Conservation (phyloP, 805 yeast species). For the Yamadazyma sp. region DNA sequence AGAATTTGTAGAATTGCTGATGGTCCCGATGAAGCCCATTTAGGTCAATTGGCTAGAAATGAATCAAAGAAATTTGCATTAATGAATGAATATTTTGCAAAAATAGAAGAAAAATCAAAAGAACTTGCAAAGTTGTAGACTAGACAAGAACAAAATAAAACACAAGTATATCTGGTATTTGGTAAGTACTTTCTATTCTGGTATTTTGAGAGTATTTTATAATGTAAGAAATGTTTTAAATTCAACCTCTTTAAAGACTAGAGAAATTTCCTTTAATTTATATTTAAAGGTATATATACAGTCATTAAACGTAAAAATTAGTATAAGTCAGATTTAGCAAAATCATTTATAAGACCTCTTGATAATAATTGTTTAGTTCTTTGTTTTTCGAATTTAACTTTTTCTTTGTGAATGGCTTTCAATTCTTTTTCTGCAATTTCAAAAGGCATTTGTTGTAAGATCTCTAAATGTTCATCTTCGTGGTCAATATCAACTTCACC, state of each 20-base stretch:
- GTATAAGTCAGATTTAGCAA: slow-evolving; percentile 53
- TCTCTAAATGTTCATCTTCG: slow-evolving; percentile 67
- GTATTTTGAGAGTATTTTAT: too few relatives aligned
- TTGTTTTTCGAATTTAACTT: slow-evolving; percentile 39
- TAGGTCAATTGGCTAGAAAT: slow-evolving; percentile 51
- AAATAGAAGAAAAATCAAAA: slow-evolving; percentile 15
- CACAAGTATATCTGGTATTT: too few relatives aligned
- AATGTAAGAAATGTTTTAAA: too few relatives aligned
- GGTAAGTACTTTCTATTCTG: too few relatives aligned
- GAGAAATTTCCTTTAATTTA: background rate
- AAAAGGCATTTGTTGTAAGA: slow-evolving; percentile 58
- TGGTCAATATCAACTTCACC: slow-evolving; percentile 90
- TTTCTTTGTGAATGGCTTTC: slow-evolving; percentile 25
- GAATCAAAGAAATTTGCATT: slow-evolving; percentile 36
- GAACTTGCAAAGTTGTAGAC: slow-evolving; percentile 25
- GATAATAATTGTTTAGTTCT: slow-evolving; percentile 49
- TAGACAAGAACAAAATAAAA: background rate
- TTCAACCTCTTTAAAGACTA: too few relatives aligned
- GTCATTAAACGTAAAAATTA: slow-evolving; percentile 17
- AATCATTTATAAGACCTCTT: slow-evolving; percentile 57
- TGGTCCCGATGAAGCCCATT: slow-evolving; percentile 69
- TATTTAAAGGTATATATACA: background rate
- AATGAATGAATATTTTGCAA: slow-evolving; percentile 35
- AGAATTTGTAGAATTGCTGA: slow-evolving; percentile 64
- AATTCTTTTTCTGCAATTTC: slow-evolving; percentile 53